A percentile compares a stretch with the other conserved stretches of the same genome.
Conservation (phyloP, 495 filamentous ascomycete genomes). For the Talaromyces borbonicus region DNA sequence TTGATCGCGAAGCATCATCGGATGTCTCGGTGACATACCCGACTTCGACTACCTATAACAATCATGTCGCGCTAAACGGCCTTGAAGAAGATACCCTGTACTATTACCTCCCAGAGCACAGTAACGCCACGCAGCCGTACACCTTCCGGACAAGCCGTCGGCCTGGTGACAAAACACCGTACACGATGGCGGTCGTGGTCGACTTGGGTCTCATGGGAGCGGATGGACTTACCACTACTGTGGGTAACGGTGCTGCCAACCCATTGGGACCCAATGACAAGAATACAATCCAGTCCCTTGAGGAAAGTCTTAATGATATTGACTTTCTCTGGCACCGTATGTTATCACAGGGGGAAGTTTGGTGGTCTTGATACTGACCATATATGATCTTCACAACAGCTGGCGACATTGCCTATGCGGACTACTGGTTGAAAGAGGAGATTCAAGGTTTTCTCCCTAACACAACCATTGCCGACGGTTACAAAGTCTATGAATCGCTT, state of each 20-base stretch:
- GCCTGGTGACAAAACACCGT: conserved; percentile 19
- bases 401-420: conserved; percentile 37
- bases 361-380: not conserved
- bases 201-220: conserved; percentile 30
- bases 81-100: conserved; percentile 25
- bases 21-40: conserved; percentile 23
- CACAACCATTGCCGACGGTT: conserved; percentile 17
- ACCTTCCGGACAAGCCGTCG: conserved; percentile 17
- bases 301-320: conserved; percentile 10
- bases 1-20: conserved; percentile 14
- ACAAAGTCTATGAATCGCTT: conserved; percentile 28
- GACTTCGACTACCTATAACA: conserved; percentile 29
- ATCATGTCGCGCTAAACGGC: conserved; percentile 25
- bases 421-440: conserved; percentile 36
- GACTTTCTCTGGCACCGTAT: conserved; percentile 26
- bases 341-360: not conserved
- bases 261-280: conserved; percentile 21
- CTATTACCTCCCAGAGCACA: conserved; percentile 17
- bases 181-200: conserved; percentile 21
- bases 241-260: conserved; percentile 12
- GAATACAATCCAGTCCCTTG: conserved; percentile 27
- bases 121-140: conserved; percentile 11
- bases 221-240: conserved; percentile 18
- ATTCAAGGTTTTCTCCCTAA: conserved; percentile 23
- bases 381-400: conserved; percentile 1